Percentiles rank a stretch among this genome's conserved stretches.
phyloP scores from a whole-genome alignment of 257 asterid genomes.

The Echium plantagineum region DNA sequence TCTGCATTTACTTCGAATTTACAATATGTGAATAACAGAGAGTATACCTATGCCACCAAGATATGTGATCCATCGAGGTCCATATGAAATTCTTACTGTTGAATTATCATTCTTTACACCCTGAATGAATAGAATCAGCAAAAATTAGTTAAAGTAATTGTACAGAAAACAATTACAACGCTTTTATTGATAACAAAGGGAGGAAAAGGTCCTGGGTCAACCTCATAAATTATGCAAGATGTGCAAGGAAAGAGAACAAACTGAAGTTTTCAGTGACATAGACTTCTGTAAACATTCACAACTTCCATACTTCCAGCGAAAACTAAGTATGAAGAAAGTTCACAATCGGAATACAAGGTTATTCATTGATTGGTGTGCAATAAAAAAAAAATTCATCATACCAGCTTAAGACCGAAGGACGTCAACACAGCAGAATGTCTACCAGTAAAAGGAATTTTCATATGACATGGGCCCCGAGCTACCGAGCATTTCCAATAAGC shows the following conservation, averaged over 20 bases:
- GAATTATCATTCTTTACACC: conserved; percentile 30
- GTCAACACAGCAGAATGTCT: conserved; percentile 56
- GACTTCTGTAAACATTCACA: too few species aligned
- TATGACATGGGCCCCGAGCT: conserved; percentile 34
- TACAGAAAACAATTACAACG: not conserved
- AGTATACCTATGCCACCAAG: conserved; percentile 44
- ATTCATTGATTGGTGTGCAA: not conserved
- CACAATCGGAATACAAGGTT: not conserved
- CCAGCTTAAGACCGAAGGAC: conserved; percentile 50
- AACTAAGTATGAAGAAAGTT: too few species aligned
- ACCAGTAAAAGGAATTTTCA: conserved; percentile 27
- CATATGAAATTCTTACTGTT: conserved; percentile 49
- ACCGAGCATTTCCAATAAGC: conserved; percentile 54
- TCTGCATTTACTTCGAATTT: not conserved
- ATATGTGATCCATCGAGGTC: conserved; percentile 66
- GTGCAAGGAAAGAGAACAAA: not conserved
- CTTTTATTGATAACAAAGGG: not conserved
- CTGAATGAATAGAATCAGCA: conserved; percentile 25
- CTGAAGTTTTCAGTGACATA: too few species aligned
- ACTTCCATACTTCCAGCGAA: too few species aligned
- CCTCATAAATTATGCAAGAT: not conserved
- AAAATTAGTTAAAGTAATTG: too few species aligned
- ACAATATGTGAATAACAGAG: not conserved
- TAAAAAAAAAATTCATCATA: conserved; percentile 22
- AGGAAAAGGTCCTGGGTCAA: not conserved